Percentiles rank a stretch among this genome's conserved stretches.
phyloP scores from a whole-genome alignment of 768 basidiomycete species.

The Tephrocybe sp. region DNA sequence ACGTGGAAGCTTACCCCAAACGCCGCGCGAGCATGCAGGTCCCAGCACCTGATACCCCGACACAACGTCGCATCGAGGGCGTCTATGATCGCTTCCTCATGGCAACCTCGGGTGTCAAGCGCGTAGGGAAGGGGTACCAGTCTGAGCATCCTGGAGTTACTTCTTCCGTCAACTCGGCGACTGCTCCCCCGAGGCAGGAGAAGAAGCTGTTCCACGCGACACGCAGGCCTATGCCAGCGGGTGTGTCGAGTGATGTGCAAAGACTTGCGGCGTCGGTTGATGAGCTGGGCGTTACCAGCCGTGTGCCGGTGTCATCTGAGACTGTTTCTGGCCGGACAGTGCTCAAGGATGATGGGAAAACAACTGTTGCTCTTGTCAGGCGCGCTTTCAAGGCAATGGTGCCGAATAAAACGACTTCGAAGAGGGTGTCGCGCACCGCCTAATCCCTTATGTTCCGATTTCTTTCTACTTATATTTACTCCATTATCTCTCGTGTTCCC shows the following conservation, averaged over 20 bases:
- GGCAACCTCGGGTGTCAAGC: conserved; percentile 79
- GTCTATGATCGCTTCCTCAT: conserved; percentile 83
- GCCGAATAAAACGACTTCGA: conserved; percentile 55
- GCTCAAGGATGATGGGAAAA: conserved; percentile 45
- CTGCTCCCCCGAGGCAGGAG: conserved; percentile 23
- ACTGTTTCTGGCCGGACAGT: conserved; percentile 18
- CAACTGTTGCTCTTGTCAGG: conserved; percentile 55
- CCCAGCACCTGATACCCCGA: conserved; percentile 50
- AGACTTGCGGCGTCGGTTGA: conserved; percentile 51
- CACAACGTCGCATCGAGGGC: conserved; percentile 60
- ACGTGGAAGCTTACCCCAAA: conserved; percentile 64
- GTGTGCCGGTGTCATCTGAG: conserved; percentile 23
- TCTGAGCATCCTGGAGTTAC: conserved; percentile 56
- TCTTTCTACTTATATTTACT: not conserved
- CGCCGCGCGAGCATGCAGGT: conserved; percentile 31
- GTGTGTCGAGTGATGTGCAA: conserved; percentile 61
- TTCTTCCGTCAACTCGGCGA: conserved; percentile 21
- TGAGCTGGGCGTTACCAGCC: conserved; percentile 59
- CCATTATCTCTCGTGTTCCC: not conserved
- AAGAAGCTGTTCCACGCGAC: conserved; percentile 44
- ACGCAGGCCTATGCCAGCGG: conserved; percentile 63
- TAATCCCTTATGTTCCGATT: conserved; percentile 23
- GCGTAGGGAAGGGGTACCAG: conserved; percentile 79
- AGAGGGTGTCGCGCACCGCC: conserved; percentile 43
- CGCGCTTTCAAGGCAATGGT: conserved; percentile 78